Base-by-base conservation (phyloP, 225 moss, liverwort and hornwort species). In the Pleurozium schreberi region DNA sequence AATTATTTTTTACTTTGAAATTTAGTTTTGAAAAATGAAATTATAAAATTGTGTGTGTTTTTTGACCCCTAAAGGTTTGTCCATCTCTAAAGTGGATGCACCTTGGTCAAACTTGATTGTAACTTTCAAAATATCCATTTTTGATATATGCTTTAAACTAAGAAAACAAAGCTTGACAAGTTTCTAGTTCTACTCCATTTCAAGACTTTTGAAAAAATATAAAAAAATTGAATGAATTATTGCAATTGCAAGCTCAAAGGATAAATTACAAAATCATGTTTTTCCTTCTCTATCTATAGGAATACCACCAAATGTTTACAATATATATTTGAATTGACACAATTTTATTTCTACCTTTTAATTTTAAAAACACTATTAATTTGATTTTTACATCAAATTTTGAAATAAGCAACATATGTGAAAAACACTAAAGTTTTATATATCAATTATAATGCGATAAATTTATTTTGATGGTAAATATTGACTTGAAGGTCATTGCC, bases 1-100 rank as follows among this genome's bases (percentile, higher is more conserved):
- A 50, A 33, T 12, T 11, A 75, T 0, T 20, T 0, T 50, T 8
- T 1, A 31, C 7, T 47, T 74, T 31, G 2, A 75, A 50, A 19
- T 49, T 49, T 1, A 19, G 1, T 31, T 75, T 31, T 49, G 20
- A 49, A 12, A 71, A 43, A 27, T 4, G 1, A 2, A 11, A 17
- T 18, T 49, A 19, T 31, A 12, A 31, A n/a, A n/a, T n/a, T n/a
- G n/a, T n/a, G n/a, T n/a, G n/a, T n/a, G 18, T 50, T 50, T 3
- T n/a, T 50, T 20, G 34, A 50, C 0, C 2, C 2, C 0, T 3
- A 3, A 12, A 12, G 18, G 12, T 20, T 2, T 1, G 0, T 1
- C 3, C 31, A 31, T 19, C 7, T 4, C 1, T 5, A 33, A 19
- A 7, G 7, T 74, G 18, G 2, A 47, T 30, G 30, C 18, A 17